Base-by-base conservation (phyloP, 352 stramenopile species). In the Phytophthora colocasiae region DNA sequence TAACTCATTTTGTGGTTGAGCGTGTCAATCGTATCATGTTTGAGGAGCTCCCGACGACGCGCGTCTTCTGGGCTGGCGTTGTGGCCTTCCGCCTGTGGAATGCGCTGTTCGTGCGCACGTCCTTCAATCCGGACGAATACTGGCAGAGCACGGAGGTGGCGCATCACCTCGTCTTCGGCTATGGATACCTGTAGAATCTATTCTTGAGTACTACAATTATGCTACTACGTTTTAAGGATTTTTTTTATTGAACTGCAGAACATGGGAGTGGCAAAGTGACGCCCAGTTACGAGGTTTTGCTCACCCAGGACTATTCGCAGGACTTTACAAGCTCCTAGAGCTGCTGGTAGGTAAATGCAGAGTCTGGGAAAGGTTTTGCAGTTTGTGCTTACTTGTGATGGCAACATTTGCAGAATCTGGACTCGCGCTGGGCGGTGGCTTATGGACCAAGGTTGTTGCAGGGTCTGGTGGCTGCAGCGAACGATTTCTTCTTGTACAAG, bases 131-230 rank as follows among this genome's bases (percentile, higher is more conserved):
- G 17, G 89, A 97, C 59, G 89, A 97, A 72, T 97, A 91, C 73
- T 97, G 89, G 89, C 89, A 97, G 66, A 91, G 88, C 58, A 88
- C 85, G 2, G 89, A 97, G 69, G 87, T 97, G 32, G 89, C 89
- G 47, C 89, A 97, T 47, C 83, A 73, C 44, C 67, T 96, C 45
- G 89, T 91, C n/a, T 97, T 96, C 66, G 85, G 82, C 55, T 93
- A 96, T 48, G 87, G 89, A 43, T 76, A 96, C 34, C 47, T 95
- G 87, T 96, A 36, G 14, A 36, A 36, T 8, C 31, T 14, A 14
- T 36, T 36, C 9, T 36, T 14, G 8, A 34, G 31, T 19, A 43
- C 22, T 22, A 41, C 39, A 41, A 0, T 40, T 41, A n/a, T 63
- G 58, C 44, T 39, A 41, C 44, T 32, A 41, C 22, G 31, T 29